A percentile compares a stretch with the other conserved stretches of the same genome.
These are phyloP conservation scores for Ophiognomonia clavigignenti-juglandacearum DNA, from an alignment of 2,329 filamentous ascomycete genomes.

Conservation along the genomic window DNA sequence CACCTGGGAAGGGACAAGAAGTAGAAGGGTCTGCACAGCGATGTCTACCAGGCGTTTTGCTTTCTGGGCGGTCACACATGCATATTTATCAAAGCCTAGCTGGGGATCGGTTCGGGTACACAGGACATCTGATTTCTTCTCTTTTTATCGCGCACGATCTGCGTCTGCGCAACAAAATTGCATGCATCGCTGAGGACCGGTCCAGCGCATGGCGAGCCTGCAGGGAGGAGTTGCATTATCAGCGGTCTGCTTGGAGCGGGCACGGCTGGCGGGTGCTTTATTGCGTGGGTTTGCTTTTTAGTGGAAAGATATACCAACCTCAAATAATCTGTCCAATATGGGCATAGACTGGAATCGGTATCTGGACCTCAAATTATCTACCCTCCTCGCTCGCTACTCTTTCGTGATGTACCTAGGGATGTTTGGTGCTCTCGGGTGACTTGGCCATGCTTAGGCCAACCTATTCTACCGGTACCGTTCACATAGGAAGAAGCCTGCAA, in stretches of 20 bases:
- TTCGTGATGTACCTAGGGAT: no score
- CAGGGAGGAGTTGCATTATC: neutral
- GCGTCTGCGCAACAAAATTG: neutral
- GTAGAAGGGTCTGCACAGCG: slow-evolving; percentile 10
- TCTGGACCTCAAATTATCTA: neutral
- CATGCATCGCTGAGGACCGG: neutral
- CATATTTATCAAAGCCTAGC: neutral
- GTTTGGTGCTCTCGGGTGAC: no score
- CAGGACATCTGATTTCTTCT: slow-evolving; percentile 1
- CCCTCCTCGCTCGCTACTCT: no score
- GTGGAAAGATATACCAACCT: slow-evolving; percentile 8
- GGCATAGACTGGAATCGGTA: neutral
- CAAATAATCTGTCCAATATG: slow-evolving; percentile 1
- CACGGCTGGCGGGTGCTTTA: no score
- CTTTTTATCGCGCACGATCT: no score
- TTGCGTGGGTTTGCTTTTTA: slow-evolving; percentile 1
- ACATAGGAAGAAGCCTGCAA: no score
- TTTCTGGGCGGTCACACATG: neutral
- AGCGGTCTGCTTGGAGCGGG: no score
- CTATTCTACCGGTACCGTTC: no score
- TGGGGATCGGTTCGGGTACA: neutral
- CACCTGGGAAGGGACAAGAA: slow-evolving; percentile 2
- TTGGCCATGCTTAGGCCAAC: no score
- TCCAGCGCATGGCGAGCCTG: neutral
- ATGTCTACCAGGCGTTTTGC: slow-evolving; percentile 13